A percentile compares a stretch with the other conserved stretches of the same genome.
Conservation (phyloP, 2,329 filamentous ascomycete genomes). For the Ceratocystis cacaofunesta region DNA sequence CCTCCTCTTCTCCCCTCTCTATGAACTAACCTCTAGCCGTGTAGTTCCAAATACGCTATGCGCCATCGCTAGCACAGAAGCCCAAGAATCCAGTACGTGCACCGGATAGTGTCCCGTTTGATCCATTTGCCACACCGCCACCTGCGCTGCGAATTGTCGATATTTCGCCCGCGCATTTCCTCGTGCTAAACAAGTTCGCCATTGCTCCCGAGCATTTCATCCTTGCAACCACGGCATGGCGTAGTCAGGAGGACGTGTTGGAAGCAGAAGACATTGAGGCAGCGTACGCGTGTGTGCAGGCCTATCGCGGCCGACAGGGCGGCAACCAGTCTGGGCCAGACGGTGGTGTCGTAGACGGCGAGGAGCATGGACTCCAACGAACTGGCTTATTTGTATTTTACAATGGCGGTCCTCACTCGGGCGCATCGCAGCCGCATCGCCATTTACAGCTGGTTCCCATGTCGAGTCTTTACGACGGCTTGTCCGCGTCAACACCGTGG, state of each 20-base stretch:
- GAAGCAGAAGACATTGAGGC: slow-evolving; percentile 45
- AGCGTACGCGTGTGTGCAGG: slow-evolving; percentile 45
- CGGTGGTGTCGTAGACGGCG: slow-evolving; percentile 20
- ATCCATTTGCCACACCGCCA: slow-evolving; percentile 47
- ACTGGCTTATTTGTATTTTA: slow-evolving; percentile 46
- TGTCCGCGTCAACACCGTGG: slow-evolving; percentile 30
- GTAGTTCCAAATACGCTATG: slow-evolving; percentile 60
- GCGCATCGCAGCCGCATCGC: slow-evolving; percentile 56
- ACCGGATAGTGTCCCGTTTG: slow-evolving; percentile 26
- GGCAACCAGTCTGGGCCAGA: slow-evolving; percentile 17
- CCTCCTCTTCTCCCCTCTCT: neutral
- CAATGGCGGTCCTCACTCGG: slow-evolving; percentile 54
- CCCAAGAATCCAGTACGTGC: slow-evolving; percentile 32
- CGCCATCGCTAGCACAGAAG: slow-evolving; percentile 52
- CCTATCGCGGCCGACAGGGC: slow-evolving; percentile 30
- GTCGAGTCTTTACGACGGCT: slow-evolving; percentile 42
- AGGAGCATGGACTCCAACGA: no score
- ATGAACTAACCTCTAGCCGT: neutral
- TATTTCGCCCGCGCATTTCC: slow-evolving; percentile 40
- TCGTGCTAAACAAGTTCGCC: slow-evolving; percentile 64
- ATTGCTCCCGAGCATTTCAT: slow-evolving; percentile 59
- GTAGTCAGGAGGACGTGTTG: slow-evolving; percentile 49
- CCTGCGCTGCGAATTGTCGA: slow-evolving; percentile 38
- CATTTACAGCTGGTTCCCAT: slow-evolving; percentile 60
- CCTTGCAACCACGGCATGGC: slow-evolving; percentile 48